A percentile compares a stretch with the other conserved stretches of the same genome.
Conservation (phyloP, 73 alveolate species). For the Paramecium caudatum region DNA sequence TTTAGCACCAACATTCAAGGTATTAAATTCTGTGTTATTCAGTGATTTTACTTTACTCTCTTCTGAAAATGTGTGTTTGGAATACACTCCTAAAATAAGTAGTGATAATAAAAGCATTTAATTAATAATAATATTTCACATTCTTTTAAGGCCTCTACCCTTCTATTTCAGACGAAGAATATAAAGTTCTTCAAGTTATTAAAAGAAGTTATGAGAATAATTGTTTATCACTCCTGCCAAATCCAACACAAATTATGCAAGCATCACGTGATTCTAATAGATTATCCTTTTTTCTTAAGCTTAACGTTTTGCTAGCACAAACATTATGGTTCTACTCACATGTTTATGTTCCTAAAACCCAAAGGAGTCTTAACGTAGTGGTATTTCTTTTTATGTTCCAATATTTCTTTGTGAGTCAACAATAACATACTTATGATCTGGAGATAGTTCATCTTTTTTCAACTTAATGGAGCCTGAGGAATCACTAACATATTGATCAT, state of each 20-base stretch:
- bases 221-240: constrained; percentile 46
- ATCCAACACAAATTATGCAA: constrained; percentile 38
- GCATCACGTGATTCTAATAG: constrained; percentile 31
- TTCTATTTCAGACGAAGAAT: background rate
- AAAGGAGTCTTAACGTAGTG: background rate
- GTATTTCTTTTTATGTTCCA: background rate
- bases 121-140: constrained; percentile 9
- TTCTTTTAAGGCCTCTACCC: constrained; percentile 15
- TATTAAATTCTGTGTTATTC: background rate
- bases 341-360: constrained; percentile 5
- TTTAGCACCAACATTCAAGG: background rate
- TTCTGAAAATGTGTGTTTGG: background rate
- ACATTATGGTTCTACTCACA: constrained; percentile 33
- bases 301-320: constrained; percentile 34
- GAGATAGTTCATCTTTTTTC: constrained; percentile 27
- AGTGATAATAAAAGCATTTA: background rate
- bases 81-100: background rate
- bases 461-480: background rate
- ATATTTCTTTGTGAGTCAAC: constrained; percentile 2
- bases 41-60: background rate
- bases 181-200: constrained; percentile 30
- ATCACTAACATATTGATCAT: constrained; percentile 7
- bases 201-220: constrained; percentile 41
- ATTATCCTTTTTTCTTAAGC: constrained; percentile 30
- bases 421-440: background rate